Evolutionary conservation across 495 filamentous ascomycete species (phyloP).

Genomic region (Xylaria curta): DNA sequence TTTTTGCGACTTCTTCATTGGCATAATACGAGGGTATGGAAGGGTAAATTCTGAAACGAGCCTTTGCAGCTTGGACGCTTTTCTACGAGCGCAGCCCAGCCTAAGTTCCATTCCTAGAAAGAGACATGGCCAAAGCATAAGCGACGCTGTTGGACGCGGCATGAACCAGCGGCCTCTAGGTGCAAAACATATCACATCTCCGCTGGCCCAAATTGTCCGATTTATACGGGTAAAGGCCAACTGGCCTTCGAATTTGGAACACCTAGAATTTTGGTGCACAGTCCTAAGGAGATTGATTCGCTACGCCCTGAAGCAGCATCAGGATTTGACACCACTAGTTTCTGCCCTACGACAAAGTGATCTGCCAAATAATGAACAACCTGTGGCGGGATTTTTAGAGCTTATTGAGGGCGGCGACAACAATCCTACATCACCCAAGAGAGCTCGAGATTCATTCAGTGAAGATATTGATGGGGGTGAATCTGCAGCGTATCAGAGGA

Average conservation of each 20-base stretch:
- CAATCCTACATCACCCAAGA: background rate
- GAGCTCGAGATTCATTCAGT: background rate
- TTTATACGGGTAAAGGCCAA: background rate
- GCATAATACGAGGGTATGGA: background rate
- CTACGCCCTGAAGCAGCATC: background rate
- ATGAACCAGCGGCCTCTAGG: background rate
- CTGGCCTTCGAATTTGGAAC: background rate
- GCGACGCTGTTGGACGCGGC: background rate
- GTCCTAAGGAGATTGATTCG: background rate
- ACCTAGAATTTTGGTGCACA: background rate
- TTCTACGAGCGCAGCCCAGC: background rate
- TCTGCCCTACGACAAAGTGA: background rate
- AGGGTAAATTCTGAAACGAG: background rate
- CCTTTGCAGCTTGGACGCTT: background rate
- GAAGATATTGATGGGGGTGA: background rate
- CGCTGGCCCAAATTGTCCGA: background rate
- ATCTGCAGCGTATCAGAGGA: background rate
- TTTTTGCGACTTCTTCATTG: background rate
- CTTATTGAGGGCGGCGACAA: background rate
- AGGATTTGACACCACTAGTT: background rate
- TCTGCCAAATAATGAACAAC: background rate
- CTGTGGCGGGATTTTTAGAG: background rate
- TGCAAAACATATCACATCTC: background rate
- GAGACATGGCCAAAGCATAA: background rate
- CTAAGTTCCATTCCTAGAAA: background rate